A percentile compares a stretch with the other conserved stretches of the same genome.
Evolutionary conservation across 2,329 filamentous ascomycete species (phyloP).

Genomic region (Colletotrichum sublineola): DNA sequence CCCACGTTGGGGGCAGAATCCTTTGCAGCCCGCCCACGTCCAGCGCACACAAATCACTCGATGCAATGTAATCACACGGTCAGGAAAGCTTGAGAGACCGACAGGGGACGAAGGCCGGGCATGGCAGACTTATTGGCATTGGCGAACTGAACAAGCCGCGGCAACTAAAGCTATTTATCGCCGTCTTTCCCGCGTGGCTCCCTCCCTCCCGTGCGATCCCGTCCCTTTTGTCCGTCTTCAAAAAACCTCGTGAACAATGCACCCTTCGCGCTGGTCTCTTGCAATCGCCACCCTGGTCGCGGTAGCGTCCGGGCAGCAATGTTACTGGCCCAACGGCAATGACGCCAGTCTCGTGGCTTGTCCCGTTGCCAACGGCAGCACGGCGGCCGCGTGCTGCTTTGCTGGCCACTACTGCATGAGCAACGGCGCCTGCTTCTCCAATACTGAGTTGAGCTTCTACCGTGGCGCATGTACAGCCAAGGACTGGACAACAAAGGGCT

Average conservation of each 20-base stretch:
- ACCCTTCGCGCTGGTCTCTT: conserved; percentile 16
- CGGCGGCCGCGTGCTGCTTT: conserved; percentile 37
- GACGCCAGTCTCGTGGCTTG: not conserved
- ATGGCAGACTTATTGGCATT: not conserved
- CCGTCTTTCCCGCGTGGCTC: not conserved
- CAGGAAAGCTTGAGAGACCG: not conserved
- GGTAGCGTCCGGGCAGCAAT: conserved; percentile 22
- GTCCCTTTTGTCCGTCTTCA: not conserved
- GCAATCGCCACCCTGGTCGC: not conserved
- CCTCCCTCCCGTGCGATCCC: no score
- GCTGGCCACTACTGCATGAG: conserved; percentile 34
- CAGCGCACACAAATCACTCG: not conserved
- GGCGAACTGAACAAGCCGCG: not conserved
- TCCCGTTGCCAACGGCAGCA: conserved; percentile 19
- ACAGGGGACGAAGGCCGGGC: not conserved
- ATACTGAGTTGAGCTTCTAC: conserved; percentile 34
- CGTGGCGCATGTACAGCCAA: conserved; percentile 35
- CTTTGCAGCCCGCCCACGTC: not conserved
- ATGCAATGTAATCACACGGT: not conserved
- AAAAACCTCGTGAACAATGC: not conserved
- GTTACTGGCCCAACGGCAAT: conserved; percentile 30
- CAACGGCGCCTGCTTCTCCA: conserved; percentile 40
- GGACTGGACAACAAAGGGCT: conserved; percentile 11
- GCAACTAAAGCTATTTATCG: conserved; percentile 8
- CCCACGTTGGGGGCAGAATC: conserved; percentile 7